Base-by-base conservation (phyloP, 345 rosid species). In the Brassica cretica region DNA sequence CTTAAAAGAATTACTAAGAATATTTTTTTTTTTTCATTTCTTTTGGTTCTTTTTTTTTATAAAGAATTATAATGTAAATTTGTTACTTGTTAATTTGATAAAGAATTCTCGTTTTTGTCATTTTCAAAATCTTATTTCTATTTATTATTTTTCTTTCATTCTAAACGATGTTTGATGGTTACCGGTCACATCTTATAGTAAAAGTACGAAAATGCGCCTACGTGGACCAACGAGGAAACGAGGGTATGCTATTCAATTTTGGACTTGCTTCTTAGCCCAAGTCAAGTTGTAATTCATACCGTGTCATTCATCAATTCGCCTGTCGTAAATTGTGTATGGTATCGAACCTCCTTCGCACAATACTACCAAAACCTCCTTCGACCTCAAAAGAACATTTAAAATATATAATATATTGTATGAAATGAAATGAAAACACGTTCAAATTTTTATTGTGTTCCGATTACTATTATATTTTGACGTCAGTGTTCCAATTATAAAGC, bases 251-350 rank as follows among this genome's bases (percentile, higher is more conserved):
- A 35, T 67, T 30, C 64, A 49, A 51, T 15, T 33, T 79, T 79
- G 73, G 82, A 66, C 74, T 79, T 79, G 46, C 70, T 72, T 79
- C 64, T 68, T 68, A 68, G 74, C 74, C 82, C 74, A 79, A 49
- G 49, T 35, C 32, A 68, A 7, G 70, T 61, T 8, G 62, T 16
- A 5, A 12, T 5, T 15, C 56, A 41, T 66, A 72, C 6, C 76
- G 76, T 72, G 76, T 72, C 81, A 41, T 65, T 71, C 67, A n/a
- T 6, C 14, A 66, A n/a, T 72, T 77, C 27, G 72, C 51, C 5
- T 15, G 21, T 19, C 21, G 21, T 53, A 53, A 53, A 53, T 53
- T 51, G 8, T 51, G 55, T 15, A 53, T 6, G 19, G 19, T 5
- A 74, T 74, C 15, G 32, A 49, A 16, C 25, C 14, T 24, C 12